Percentiles rank a stretch among this genome's conserved stretches.
These are phyloP conservation scores for Ceratorhiza oryzae-sativae DNA, from an alignment of 1,284 basidiomycete species.

Conservation along the genomic window DNA sequence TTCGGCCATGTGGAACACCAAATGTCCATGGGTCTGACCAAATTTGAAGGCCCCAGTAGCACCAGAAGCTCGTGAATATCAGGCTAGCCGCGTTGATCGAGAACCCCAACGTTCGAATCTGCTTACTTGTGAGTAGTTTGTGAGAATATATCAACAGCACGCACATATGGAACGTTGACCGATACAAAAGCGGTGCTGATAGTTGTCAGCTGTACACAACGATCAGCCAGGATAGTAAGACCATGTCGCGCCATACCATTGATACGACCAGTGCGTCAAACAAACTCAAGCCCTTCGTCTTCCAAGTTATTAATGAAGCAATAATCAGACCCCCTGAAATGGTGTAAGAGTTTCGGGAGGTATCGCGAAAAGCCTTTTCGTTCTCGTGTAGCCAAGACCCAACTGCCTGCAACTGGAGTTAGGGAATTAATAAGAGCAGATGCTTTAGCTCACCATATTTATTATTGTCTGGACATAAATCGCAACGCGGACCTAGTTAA, in stretches of 20 bases:
- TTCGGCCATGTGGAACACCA: background rate
- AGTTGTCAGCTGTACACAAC: conserved; percentile 24
- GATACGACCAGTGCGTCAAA: conserved; percentile 21
- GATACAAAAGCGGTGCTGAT: conserved; percentile 35
- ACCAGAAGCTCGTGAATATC: conserved; percentile 29
- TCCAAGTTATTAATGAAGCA: conserved; percentile 15
- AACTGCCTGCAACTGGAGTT: background rate
- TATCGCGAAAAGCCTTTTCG: conserved; percentile 34
- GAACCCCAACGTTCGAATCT: conserved; percentile 20
- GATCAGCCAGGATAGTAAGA: background rate
- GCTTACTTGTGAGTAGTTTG: background rate
- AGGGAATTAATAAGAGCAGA: background rate
- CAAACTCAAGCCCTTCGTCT: conserved; percentile 7
- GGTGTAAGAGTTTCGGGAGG: conserved; percentile 28
- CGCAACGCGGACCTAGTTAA: background rate
- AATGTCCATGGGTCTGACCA: conserved; percentile 22
- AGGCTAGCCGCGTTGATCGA: conserved; percentile 30
- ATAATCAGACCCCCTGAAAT: conserved; percentile 28
- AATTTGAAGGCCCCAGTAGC: conserved; percentile 37
- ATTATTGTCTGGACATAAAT: background rate
- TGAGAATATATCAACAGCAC: background rate
- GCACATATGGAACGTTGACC: conserved; percentile 24
- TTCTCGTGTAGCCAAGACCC: conserved; percentile 19
- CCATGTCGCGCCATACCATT: background rate
- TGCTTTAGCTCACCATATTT: background rate